Base-by-base conservation (phyloP, 2,329 filamentous ascomycete species). In the Didymella pinodella region DNA sequence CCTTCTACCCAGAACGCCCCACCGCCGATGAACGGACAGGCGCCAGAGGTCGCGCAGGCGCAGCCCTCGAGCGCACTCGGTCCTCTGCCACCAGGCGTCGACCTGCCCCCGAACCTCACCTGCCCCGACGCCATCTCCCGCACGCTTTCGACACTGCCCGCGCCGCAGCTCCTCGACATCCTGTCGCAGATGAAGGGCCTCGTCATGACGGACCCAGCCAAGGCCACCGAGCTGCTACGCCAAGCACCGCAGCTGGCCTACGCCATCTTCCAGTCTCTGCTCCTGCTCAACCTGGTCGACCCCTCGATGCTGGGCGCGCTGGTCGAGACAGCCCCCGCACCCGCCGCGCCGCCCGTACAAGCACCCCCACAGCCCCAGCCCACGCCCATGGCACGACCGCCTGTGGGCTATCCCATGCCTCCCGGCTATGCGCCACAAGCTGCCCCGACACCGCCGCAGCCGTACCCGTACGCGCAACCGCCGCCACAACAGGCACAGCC, bases 181-280 rank as follows among this genome's bases (percentile, higher is more conserved):
- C 86, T 99, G 60, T 88, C 89, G 8, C 93, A 98, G 77, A 96
- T 98, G 91, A 98, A 98, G 79, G 86, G 88, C 3, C 83, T 98
- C 12, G 92, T 92, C n/a, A 86, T 88, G 49, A 86, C 85, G 25
- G 93, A 98, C 68, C 93, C 94, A 2, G 84, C 85, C 20, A 90
- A 92, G 73, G 93, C 93, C 3, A 93, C 90, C 0, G 92, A 96
- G 72, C 87, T 98, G 40, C 86, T 99, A 41, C 85, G 90, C 62
- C 90, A 94, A 80, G 93, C 93, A 1, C 95, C 95, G 0, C 95
- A 99, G 79, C 87, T 99, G 44, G 88, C 92, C 4, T 98, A 96
- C 71, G 95, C 95, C 57, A 90, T 98, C 65, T 98, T 98, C 80
- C 94, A 98, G 79, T 91, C 93, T 25, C 85, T 98, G 10, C 86